Conservation (phyloP, 2,329 filamentous ascomycete species). For the Aspergillus jensenii region DNA sequence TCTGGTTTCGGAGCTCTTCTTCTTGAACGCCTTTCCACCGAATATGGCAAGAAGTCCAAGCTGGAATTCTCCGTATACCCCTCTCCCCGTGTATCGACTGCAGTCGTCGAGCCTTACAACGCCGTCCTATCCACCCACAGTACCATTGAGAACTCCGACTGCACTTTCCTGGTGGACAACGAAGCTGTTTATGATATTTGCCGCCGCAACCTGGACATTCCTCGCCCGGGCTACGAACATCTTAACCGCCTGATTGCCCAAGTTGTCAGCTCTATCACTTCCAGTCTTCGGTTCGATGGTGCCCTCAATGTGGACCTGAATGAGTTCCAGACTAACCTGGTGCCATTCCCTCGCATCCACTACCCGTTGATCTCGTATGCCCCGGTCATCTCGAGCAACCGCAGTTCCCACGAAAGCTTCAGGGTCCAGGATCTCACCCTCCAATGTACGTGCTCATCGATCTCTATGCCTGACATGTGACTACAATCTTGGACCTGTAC, state of each 20-base stretch:
- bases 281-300: constrained; percentile 64
- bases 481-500: not conserved
- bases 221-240: constrained; percentile 64
- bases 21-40: constrained; percentile 62
- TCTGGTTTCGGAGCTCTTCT: constrained; percentile 66
- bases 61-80: constrained; percentile 68
- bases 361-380: constrained; percentile 67
- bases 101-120: constrained; percentile 69
- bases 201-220: constrained; percentile 63
- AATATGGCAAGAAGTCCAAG: constrained; percentile 69
- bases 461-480: not conserved
- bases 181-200: constrained; percentile 70
- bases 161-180: constrained; percentile 68
- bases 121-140: constrained; percentile 57
- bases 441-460: constrained; percentile 50
- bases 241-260: constrained; percentile 67
- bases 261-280: constrained; percentile 67
- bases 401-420: constrained; percentile 84
- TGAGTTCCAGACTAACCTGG: constrained; percentile 70
- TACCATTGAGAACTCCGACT: constrained; percentile 68
- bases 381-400: constrained; percentile 65
- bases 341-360: constrained; percentile 67
- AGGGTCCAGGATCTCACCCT: constrained; percentile 73
- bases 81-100: constrained; percentile 62
- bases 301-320: constrained; percentile 67